Evolutionary conservation across 768 basidiomycete species (phyloP), one percentile per base, ranked within the genome.

Genomic region (Trametes cingulata): DNA sequence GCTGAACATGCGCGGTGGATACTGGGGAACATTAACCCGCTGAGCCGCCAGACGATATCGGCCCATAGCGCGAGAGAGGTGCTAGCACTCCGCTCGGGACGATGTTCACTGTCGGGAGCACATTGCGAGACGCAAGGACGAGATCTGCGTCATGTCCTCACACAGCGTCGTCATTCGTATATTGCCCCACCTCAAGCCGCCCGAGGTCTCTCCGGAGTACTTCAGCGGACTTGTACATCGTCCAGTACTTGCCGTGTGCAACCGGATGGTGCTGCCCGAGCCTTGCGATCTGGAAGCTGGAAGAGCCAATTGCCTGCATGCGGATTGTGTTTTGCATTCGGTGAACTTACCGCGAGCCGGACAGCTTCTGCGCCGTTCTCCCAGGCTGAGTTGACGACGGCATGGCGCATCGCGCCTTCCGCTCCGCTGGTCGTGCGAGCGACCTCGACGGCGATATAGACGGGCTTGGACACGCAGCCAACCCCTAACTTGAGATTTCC

Each of bases 181-280:
- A 9, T 25, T 15, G 46, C 25, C 20, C 25, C 47, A 20, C 47
- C 29, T 33, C 29, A 33, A 33, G 29, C 6, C 10, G 29, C 39
- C 56, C 56, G 56, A 57, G 47, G 47, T 57, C 39, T 49, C 4
- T 20, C 56, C 56, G 56, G 25, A n/a, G 8, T 15, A 55, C 19
- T 41, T 52, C n/a, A 7, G 36, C 17, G 39, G 29, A 29, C 33
- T 19, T n/a, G n/a, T n/a, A n/a, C 48, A 6, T 8, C 29, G 29
- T 7, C 33, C 17, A 41, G 8, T n/a, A 33, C 29, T 5, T n/a
- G n/a, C n/a, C n/a, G 6, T 52, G 24, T 25, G 51, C 51, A 17
- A 25, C 19, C 52, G 52, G 52, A 33, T 13, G 27, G 39, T 52
- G 20, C 36, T 39, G 37, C 24, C 50, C 41, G 41, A 8, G 42